Conservation (phyloP, 1,139 yeast genomes). For the Debaryomyces coudertii region DNA sequence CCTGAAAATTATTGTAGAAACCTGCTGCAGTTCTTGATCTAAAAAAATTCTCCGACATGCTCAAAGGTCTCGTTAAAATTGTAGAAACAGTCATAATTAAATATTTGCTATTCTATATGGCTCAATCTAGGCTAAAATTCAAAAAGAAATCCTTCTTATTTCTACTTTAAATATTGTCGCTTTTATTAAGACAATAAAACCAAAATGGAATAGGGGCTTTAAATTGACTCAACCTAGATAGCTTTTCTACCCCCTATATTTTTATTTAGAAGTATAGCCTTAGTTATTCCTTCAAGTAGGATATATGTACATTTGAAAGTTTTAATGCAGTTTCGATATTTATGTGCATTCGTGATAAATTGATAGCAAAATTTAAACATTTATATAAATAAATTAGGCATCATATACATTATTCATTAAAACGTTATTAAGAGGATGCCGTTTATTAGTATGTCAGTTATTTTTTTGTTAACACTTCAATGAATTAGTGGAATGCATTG, state of each 20-base stretch:
- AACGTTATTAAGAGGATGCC: constrained; percentile 10
- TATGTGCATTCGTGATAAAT: neutral
- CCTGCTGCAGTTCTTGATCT: constrained; percentile 35
- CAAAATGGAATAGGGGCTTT: neutral
- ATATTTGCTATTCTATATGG: neutral
- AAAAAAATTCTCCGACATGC: constrained; percentile 40
- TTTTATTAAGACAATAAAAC: neutral
- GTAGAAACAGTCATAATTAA: neutral
- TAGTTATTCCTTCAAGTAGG: neutral
- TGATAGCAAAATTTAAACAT: neutral
- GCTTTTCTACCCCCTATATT: too few relatives aligned
- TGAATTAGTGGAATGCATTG: neutral
- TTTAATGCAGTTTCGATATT: neutral
- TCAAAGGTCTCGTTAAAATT: constrained; percentile 26
- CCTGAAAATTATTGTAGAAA: constrained; percentile 38
- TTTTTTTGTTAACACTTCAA: neutral
- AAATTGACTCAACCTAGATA: too few relatives aligned
- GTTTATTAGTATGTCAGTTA: constrained; percentile 12
- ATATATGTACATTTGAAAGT: neutral
- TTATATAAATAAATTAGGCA: neutral
- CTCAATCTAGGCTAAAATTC: neutral
- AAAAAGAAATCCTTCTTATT: neutral
- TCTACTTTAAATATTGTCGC: neutral
- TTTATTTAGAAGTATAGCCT: neutral
- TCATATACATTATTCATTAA: neutral